These are phyloP conservation scores for Penicillium sp. DNA, from an alignment of 2,329 filamentous ascomycete species.

Conservation along the genomic window DNA sequence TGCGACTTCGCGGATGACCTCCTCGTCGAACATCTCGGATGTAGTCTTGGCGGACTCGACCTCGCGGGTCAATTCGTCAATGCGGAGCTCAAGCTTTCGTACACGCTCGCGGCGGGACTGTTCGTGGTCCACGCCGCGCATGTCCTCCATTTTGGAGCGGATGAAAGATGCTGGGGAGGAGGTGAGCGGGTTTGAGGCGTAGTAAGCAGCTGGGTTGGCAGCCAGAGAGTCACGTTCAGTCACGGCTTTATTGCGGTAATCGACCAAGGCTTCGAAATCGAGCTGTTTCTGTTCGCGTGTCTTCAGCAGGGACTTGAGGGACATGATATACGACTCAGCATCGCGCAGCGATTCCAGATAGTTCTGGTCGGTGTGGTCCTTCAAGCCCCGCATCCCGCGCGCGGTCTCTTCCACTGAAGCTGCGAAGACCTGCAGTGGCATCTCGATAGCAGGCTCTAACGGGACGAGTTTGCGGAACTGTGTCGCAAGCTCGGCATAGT, in stretches of 20 bases:
- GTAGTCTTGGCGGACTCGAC: constrained; percentile 84
- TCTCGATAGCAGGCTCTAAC: constrained; percentile 83
- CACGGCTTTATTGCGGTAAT: constrained; percentile 90
- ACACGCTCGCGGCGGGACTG: constrained; percentile 82
- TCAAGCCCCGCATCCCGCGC: constrained; percentile 72
- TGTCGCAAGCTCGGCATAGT: constrained; percentile 84
- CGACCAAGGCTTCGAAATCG: constrained; percentile 92
- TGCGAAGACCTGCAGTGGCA: constrained; percentile 80
- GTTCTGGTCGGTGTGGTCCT: constrained; percentile 91
- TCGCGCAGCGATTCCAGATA: constrained; percentile 90
- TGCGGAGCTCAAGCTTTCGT: constrained; percentile 85
- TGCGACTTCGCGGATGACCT: constrained; percentile 86
- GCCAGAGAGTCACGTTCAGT: constrained; percentile 79
- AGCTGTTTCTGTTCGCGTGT: constrained; percentile 96
- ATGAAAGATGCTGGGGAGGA: constrained; percentile 82
- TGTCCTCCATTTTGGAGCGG: constrained; percentile 91
- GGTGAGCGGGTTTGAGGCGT: constrained; percentile 53
- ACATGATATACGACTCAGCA: constrained; percentile 91
- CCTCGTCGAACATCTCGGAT: constrained; percentile 91
- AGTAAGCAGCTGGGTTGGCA: constrained; percentile 60
- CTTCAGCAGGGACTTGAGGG: constrained; percentile 83
- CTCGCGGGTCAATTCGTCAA: constrained; percentile 85
- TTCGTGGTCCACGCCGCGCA: constrained; percentile 94
- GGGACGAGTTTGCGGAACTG: constrained; percentile 93
- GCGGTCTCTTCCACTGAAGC: constrained; percentile 81